Conservation (phyloP, 345 rosid genomes). For the Theobroma cacao region DNA sequence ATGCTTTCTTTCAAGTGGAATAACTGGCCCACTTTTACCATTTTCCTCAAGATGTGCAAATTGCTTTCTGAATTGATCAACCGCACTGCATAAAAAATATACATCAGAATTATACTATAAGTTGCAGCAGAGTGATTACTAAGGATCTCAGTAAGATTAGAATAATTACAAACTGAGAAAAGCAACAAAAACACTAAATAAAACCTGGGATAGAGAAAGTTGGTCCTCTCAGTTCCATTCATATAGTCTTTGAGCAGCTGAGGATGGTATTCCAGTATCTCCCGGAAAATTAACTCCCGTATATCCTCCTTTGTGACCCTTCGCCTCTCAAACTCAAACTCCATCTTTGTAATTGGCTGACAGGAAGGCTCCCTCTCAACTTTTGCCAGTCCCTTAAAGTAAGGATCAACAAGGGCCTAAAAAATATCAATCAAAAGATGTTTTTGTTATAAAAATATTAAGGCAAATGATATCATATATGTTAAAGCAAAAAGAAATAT, state of each 20-base stretch:
- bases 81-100: slow-evolving; percentile 54
- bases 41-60: slow-evolving; percentile 91
- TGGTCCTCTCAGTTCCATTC: slow-evolving; percentile 83
- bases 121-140: slow-evolving; percentile 4
- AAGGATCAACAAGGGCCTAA: slow-evolving; percentile 89
- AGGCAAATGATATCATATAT: not conserved
- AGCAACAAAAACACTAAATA: slow-evolving; percentile 6
- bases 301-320: slow-evolving; percentile 91
- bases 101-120: slow-evolving; percentile 8
- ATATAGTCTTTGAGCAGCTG: slow-evolving; percentile 79
- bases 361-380: slow-evolving; percentile 95
- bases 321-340: slow-evolving; percentile 93
- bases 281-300: slow-evolving; percentile 78
- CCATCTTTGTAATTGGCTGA: slow-evolving; percentile 94
- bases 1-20: slow-evolving; percentile 84
- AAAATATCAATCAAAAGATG: slow-evolving; percentile 12
- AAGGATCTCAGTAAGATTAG: not conserved
- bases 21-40: slow-evolving; percentile 60
- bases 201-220: slow-evolving; percentile 94
- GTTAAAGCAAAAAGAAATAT: not conserved
- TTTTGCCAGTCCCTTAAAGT: slow-evolving; percentile 84
- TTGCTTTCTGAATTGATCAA: slow-evolving; percentile 91
- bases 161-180: not conserved
- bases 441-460: not conserved
- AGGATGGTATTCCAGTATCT: slow-evolving; percentile 94